Evolutionary conservation across 1,284 basidiomycete species (phyloP).

Genomic region (Anthracocystis panici-leucophaei): DNA sequence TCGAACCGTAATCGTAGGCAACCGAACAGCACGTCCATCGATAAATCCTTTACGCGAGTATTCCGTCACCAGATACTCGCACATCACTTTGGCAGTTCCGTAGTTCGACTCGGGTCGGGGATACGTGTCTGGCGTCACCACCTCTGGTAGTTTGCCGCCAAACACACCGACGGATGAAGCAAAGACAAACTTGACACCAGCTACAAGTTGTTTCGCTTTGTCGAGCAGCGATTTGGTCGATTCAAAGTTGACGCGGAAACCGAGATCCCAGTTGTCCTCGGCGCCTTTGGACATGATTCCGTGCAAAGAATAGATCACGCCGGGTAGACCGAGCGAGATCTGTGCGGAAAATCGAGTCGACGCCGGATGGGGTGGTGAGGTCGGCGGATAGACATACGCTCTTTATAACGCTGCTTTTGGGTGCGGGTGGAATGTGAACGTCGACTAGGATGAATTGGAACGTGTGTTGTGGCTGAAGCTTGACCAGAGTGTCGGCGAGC

Average conservation of each 20-base stretch:
- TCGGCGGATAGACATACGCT: slow-evolving; percentile 35
- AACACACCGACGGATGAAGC: slow-evolving; percentile 48
- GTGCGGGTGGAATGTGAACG: slow-evolving; percentile 28
- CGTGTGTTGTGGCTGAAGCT: slow-evolving; percentile 19
- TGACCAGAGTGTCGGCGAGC: slow-evolving; percentile 39
- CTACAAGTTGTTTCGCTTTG: slow-evolving; percentile 19
- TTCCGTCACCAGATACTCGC: slow-evolving; percentile 54
- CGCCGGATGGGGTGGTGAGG: slow-evolving; percentile 28
- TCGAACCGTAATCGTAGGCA: slow-evolving; percentile 51
- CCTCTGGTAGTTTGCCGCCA: slow-evolving; percentile 47
- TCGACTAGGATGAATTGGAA: slow-evolving; percentile 55
- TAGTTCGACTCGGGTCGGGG: slow-evolving; percentile 51
- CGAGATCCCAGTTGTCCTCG: slow-evolving; percentile 52
- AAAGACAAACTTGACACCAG: slow-evolving; percentile 44
- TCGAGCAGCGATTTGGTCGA: slow-evolving; percentile 45
- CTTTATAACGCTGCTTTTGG: slow-evolving; percentile 17
- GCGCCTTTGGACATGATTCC: slow-evolving; percentile 56
- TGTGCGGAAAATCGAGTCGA: slow-evolving; percentile 46
- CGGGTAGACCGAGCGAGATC: slow-evolving; percentile 36
- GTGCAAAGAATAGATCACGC: slow-evolving; percentile 53
- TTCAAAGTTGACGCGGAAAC: slow-evolving; percentile 52
- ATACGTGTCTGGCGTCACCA: slow-evolving; percentile 40
- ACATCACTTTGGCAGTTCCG: slow-evolving; percentile 54
- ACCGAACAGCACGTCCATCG: slow-evolving; percentile 43
- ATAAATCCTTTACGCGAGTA: slow-evolving; percentile 52